A percentile compares a stretch with the other conserved stretches of the same genome.
Evolutionary conservation across 1,284 basidiomycete species (phyloP).

Genomic region (Pascua guehoae): DNA sequence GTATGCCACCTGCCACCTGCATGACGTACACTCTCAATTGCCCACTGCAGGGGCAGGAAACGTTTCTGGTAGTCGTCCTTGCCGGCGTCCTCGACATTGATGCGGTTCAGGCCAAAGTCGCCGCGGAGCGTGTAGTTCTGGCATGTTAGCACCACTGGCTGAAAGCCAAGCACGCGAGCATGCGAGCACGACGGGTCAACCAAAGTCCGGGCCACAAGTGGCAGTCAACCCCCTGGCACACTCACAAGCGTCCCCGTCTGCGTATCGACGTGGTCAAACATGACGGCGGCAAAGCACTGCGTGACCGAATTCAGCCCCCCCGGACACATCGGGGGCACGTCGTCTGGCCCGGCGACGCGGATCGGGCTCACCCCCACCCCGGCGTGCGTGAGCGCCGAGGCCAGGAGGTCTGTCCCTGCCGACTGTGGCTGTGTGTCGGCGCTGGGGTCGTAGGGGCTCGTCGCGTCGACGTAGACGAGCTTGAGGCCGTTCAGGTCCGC

Average conservation of each 20-base stretch:
- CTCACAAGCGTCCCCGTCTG: constrained; percentile 27
- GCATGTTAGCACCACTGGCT: neutral
- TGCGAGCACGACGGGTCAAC: too few relatives aligned
- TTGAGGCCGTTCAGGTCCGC: constrained; percentile 56
- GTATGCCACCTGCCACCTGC: neutral
- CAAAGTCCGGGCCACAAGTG: too few relatives aligned
- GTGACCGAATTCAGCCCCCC: constrained; percentile 69
- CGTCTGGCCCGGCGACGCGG: constrained; percentile 52
- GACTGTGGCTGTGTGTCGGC: neutral
- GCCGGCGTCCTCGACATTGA: constrained; percentile 62
- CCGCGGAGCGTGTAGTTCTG: constrained; percentile 66
- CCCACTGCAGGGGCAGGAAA: constrained; percentile 70
- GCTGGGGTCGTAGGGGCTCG: neutral
- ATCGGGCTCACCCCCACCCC: constrained; percentile 50
- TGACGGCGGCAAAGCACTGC: constrained; percentile 66
- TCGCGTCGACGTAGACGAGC: constrained; percentile 58
- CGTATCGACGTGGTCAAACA: constrained; percentile 61
- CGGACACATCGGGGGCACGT: constrained; percentile 61
- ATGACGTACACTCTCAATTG: constrained; percentile 61
- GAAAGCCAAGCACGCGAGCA: too few relatives aligned
- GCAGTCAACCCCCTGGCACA: neutral
- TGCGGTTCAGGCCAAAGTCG: constrained; percentile 61
- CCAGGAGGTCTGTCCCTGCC: constrained; percentile 57
- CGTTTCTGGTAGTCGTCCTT: constrained; percentile 64
- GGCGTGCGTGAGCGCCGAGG: constrained; percentile 55